Conservation (phyloP, 257 asterid genomes). For the Solanum sparsipilum region DNA sequence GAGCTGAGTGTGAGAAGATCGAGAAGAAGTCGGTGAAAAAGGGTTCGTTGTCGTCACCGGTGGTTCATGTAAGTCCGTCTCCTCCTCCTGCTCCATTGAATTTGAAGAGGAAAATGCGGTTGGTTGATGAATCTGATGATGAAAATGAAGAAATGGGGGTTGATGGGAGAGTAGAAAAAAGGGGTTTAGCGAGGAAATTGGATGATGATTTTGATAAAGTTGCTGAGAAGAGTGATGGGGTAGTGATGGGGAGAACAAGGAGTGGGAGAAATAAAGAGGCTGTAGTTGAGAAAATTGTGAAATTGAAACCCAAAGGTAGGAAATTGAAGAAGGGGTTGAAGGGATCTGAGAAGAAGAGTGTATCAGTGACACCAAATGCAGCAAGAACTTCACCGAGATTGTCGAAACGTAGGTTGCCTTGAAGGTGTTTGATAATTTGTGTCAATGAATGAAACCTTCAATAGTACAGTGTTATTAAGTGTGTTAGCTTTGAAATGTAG, state of each 20-base stretch:
- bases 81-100: conserved; percentile 75
- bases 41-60: neutral
- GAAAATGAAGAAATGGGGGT: conserved; percentile 3
- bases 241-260: conserved; percentile 16
- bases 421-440: conserved; percentile 17
- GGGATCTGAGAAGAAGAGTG: conserved; percentile 7
- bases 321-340: conserved; percentile 18
- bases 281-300: neutral
- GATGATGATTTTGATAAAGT: conserved; percentile 74
- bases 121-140: conserved; percentile 31
- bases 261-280: neutral
- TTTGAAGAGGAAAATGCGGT: conserved; percentile 49
- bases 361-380: conserved; percentile 6
- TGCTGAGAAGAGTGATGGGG: conserved; percentile 33
- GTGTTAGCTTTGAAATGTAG: neutral
- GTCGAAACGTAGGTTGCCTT: conserved; percentile 8
- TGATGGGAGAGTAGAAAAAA: conserved; percentile 9
- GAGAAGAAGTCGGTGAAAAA: neutral
- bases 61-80: conserved; percentile 12
- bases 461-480: neutral
- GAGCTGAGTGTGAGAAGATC: conserved; percentile 39
- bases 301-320: conserved; percentile 3
- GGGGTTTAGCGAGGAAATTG: conserved; percentile 53
- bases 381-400: conserved; percentile 59
- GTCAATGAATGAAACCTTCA: neutral